Percentiles rank a stretch among this genome's conserved stretches.
Conservation (phyloP, 768 basidiomycete genomes). For the Leccinum longicurvipes region DNA sequence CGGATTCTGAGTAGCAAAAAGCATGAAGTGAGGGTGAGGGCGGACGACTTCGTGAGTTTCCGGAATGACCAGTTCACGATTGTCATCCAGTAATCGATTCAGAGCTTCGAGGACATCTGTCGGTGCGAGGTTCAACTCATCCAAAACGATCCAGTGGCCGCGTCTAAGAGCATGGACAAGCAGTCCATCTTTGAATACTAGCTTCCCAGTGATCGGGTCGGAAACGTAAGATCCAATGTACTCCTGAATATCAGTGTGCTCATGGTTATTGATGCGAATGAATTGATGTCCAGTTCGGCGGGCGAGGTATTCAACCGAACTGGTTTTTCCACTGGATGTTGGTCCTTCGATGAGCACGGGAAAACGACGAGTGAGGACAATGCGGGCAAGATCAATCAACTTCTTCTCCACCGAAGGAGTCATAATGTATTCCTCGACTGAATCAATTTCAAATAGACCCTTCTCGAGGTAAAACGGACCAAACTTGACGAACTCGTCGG, state of each 20-base stretch:
- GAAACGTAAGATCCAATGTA: slow-evolving; percentile 97
- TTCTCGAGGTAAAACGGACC: slow-evolving; percentile 89
- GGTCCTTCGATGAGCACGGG: slow-evolving; percentile 98
- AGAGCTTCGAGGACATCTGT: slow-evolving; percentile 97
- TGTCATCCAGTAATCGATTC: slow-evolving; percentile 95
- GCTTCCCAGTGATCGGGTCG: slow-evolving; percentile 87
- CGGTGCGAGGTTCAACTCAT: slow-evolving; percentile 95
- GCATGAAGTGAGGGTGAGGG: slow-evolving; percentile 95
- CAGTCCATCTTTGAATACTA: slow-evolving; percentile 92
- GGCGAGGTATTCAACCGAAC: slow-evolving; percentile 93
- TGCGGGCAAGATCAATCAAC: slow-evolving; percentile 90
- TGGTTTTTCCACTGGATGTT: slow-evolving; percentile 96
- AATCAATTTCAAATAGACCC: slow-evolving; percentile 64
- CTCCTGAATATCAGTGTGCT: slow-evolving; percentile 99
- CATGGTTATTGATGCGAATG: slow-evolving; percentile 98
- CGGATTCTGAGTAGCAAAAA: slow-evolving; percentile 98
- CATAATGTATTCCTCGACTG: slow-evolving; percentile 82
- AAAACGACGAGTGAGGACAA: slow-evolving; percentile 82
- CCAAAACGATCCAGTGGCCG: slow-evolving; percentile 97
- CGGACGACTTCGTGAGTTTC: slow-evolving; percentile 94
- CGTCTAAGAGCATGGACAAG: slow-evolving; percentile 87
- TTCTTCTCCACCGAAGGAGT: slow-evolving; percentile 95
- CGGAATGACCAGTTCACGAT: slow-evolving; percentile 91
- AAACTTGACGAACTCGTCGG: slow-evolving; percentile 70
- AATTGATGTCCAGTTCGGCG: slow-evolving; percentile 91